Evolutionary conservation across 805 yeast genomes (phyloP).

Genomic region (Candida golubevii): DNA sequence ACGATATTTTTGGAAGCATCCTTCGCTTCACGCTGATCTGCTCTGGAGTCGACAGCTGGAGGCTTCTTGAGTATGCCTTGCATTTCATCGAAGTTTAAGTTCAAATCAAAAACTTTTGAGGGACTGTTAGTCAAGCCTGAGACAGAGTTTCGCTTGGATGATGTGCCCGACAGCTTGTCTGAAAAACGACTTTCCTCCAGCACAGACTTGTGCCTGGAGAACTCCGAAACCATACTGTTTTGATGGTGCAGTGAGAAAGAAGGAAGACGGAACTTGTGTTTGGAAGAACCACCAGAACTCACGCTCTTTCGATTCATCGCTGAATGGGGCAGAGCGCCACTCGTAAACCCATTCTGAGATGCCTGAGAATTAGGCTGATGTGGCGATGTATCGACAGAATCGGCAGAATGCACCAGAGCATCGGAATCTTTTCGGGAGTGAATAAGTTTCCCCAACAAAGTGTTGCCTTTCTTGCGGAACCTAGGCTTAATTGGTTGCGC

Average conservation of each 20-base stretch:
- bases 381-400: constrained; percentile 1
- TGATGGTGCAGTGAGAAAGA: constrained; percentile 31
- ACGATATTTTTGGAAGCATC: constrained; percentile 2
- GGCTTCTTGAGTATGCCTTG: constrained; percentile 43
- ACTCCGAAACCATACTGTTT: constrained; percentile 9
- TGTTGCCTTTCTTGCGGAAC: constrained; percentile 34
- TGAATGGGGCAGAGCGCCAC: constrained; percentile 1
- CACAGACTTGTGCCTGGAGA: constrained; percentile 9
- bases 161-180: constrained; percentile 11
- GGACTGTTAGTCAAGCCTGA: constrained; percentile 13
- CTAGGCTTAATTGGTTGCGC: constrained; percentile 48
- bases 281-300: constrained; percentile 17
- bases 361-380: neutral
- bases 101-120: constrained; percentile 32
- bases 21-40: neutral
- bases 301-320: constrained; percentile 8
- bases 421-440: constrained; percentile 33
- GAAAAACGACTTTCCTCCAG: constrained; percentile 13
- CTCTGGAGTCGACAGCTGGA: neutral
- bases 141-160: constrained; percentile 11
- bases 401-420: constrained; percentile 8
- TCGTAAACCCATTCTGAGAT: neutral
- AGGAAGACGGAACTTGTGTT: constrained; percentile 36
- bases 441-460: constrained; percentile 38
- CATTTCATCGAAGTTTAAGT: constrained; percentile 48